Evolutionary conservation across 495 filamentous ascomycete species (phyloP).

Genomic region (Thermochaetoides thermophila): DNA sequence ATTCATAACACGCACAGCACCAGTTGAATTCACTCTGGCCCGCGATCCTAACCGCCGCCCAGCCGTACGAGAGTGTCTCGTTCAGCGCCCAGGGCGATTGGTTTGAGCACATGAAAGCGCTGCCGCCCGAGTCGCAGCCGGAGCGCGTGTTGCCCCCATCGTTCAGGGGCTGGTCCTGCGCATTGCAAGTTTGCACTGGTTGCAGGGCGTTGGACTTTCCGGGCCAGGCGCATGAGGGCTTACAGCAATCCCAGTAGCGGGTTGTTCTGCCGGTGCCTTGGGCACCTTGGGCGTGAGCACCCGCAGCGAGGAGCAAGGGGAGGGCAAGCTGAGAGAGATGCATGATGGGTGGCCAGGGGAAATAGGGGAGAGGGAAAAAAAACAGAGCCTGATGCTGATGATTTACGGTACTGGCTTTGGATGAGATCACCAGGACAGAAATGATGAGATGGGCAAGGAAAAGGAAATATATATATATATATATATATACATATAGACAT

Average conservation of each 20-base stretch:
- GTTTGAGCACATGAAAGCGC: conserved; percentile 47
- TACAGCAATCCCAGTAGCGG: conserved; percentile 61
- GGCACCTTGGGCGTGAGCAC: conserved; percentile 12
- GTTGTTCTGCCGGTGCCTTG: conserved; percentile 39
- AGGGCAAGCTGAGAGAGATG: conserved; percentile 13
- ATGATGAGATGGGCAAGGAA: background rate
- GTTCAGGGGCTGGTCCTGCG: conserved; percentile 37
- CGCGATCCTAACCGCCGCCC: conserved; percentile 42
- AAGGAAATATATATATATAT: background rate
- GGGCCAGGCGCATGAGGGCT: conserved; percentile 49
- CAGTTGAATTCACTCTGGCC: conserved; percentile 39
- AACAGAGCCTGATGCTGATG: background rate
- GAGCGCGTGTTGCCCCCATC: conserved; percentile 30
- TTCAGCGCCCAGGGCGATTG: conserved; percentile 50
- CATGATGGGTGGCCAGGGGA: conserved; percentile 8
- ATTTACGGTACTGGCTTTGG: background rate
- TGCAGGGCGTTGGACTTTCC: conserved; percentile 32
- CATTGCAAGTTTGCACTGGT: conserved; percentile 42
- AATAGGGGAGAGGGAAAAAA: background rate
- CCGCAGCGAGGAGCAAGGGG: conserved; percentile 9
- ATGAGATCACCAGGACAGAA: background rate
- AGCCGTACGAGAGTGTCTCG: conserved; percentile 44
- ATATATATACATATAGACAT: no score
- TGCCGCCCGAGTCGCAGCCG: conserved; percentile 38
- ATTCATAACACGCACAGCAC: conserved; percentile 57